Evolutionary conservation across 148 eudicot genomes (phyloP).

Genomic region (Cornus controversa): DNA sequence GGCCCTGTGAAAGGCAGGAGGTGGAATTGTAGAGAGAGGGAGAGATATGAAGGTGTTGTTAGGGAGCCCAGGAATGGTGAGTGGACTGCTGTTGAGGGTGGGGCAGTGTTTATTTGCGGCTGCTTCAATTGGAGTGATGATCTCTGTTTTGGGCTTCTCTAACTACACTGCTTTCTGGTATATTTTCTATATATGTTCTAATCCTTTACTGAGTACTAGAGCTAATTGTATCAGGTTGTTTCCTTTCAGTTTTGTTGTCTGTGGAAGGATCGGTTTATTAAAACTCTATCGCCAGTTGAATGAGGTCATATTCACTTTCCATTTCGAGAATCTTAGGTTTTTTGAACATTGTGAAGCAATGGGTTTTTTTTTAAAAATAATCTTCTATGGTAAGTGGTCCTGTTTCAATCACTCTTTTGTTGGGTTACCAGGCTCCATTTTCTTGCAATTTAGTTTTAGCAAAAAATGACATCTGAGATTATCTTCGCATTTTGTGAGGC

Average conservation of each 20-base stretch:
- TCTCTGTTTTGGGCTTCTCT: slow-evolving; percentile 52
- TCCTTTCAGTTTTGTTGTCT: neutral
- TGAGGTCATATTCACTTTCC: neutral
- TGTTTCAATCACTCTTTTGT: neutral
- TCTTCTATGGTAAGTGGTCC: neutral
- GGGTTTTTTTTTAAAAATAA: too few relatives aligned
- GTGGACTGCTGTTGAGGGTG: slow-evolving; percentile 48
- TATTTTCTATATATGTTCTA: neutral
- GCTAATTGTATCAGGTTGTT: neutral
- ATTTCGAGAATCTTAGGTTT: neutral
- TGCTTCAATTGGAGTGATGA: slow-evolving; percentile 48
- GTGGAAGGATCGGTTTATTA: neutral
- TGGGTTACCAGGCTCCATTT: neutral
- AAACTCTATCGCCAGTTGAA: neutral
- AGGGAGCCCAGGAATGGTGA: slow-evolving; percentile 50
- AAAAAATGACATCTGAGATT: too few relatives aligned
- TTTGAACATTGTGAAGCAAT: neutral
- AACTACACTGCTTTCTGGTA: slow-evolving; percentile 64
- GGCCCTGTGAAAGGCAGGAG: neutral
- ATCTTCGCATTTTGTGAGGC: neutral
- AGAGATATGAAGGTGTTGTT: slow-evolving; percentile 42
- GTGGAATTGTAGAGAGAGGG: neutral
- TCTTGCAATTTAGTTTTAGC: neutral
- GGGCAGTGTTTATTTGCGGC: slow-evolving; percentile 60
- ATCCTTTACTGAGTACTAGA: neutral